phyloP scores from a whole-genome alignment of 345 rosid genomes.

The Populus ilicifolia region DNA sequence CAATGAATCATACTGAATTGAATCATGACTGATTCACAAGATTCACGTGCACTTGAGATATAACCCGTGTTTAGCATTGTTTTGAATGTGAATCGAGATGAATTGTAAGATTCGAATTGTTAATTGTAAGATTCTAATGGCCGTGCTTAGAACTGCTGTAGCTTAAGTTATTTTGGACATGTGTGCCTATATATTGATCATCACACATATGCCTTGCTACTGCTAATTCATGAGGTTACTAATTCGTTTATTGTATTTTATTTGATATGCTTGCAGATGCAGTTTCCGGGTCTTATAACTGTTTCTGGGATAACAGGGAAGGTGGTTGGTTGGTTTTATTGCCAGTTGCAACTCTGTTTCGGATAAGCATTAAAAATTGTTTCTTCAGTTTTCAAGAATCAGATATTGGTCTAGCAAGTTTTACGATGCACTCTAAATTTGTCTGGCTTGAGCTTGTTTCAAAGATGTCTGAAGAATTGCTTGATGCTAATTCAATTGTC shows the following conservation, averaged over 20 bases:
- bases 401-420: not conserved
- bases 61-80: too few species aligned
- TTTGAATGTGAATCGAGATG: not conserved
- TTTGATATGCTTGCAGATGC: constrained; percentile 24
- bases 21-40: too few species aligned
- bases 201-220: not conserved
- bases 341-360: not conserved
- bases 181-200: not conserved
- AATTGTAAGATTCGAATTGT: not conserved
- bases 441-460: not conserved
- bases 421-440: not conserved
- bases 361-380: not conserved
- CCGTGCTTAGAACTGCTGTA: not conserved
- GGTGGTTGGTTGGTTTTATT: not conserved
- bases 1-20: too few species aligned
- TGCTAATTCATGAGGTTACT: not conserved
- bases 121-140: too few species aligned
- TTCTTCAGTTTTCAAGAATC: not conserved
- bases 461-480: not conserved
- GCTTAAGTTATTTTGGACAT: not conserved
- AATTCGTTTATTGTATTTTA: not conserved
- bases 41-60: too few species aligned
- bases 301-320: not conserved
- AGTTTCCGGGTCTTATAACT: constrained; percentile 22
- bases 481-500: not conserved